phyloP scores from a whole-genome alignment of 768 basidiomycete species.

The Amanita rimosa region DNA sequence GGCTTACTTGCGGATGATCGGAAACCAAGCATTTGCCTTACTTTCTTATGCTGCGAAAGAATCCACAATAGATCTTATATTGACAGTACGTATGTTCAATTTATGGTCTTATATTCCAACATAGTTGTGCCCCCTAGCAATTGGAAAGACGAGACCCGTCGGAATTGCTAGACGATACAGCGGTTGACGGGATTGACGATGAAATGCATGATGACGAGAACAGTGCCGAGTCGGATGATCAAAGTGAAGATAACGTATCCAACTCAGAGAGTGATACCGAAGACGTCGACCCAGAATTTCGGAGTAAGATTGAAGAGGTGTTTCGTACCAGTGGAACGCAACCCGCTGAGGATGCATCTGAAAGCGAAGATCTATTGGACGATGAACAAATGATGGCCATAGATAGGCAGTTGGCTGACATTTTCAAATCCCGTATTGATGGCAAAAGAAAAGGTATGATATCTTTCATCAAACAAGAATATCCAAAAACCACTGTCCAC shows the following conservation, averaged over 20 bases:
- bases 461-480: neutral
- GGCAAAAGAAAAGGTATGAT: conserved; percentile 53
- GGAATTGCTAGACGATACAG: conserved; percentile 38
- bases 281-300: conserved; percentile 45
- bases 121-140: conserved; percentile 44
- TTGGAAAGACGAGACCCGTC: conserved; percentile 59
- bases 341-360: conserved; percentile 46
- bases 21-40: conserved; percentile 70
- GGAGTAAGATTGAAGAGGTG: conserved; percentile 56
- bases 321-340: conserved; percentile 48
- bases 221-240: conserved; percentile 14
- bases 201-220: conserved; percentile 25
- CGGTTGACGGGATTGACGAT: conserved; percentile 24
- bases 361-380: conserved; percentile 72
- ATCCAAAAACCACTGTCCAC: neutral
- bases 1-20: conserved; percentile 68
- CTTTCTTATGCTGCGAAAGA: conserved; percentile 55
- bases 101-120: neutral
- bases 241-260: conserved; percentile 17
- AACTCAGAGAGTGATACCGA: conserved; percentile 20
- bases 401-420: conserved; percentile 82
- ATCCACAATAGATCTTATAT: conserved; percentile 70
- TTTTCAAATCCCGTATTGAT: conserved; percentile 62
- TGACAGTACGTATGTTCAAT: conserved; percentile 45
- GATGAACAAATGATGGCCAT: conserved; percentile 98